phyloP scores from a whole-genome alignment of 208 protist species.

The Leishmania arabica region DNA sequence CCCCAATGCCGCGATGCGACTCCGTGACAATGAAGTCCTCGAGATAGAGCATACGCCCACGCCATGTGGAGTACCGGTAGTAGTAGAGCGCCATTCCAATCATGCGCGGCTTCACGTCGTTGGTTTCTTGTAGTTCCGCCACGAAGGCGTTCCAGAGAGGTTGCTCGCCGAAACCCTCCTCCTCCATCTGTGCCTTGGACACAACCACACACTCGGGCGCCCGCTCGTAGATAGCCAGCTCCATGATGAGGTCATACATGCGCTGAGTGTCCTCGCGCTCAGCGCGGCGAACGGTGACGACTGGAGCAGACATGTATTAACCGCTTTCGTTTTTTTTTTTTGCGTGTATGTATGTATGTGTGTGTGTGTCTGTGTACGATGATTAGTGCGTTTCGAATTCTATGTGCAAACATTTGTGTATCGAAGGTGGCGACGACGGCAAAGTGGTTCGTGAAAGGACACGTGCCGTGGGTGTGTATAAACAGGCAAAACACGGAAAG shows the following conservation, averaged over 20 bases:
- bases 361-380: neutral
- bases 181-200: slow-evolving; percentile 39
- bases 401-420: neutral
- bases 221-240: slow-evolving; percentile 50
- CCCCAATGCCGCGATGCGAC: slow-evolving; percentile 32
- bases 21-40: slow-evolving; percentile 59
- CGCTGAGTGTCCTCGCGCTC: slow-evolving; percentile 27
- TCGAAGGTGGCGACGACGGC: neutral
- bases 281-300: slow-evolving; percentile 36
- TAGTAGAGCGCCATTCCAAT: slow-evolving; percentile 60
- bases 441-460: neutral
- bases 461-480: neutral
- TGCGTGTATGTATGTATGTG: neutral
- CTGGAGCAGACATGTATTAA: slow-evolving; percentile 2
- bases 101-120: slow-evolving; percentile 16
- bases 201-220: slow-evolving; percentile 36
- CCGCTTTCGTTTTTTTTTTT: neutral
- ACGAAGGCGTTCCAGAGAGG: slow-evolving; percentile 49
- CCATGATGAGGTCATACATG: slow-evolving; percentile 46
- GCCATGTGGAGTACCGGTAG: slow-evolving; percentile 62
- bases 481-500: neutral
- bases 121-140: slow-evolving; percentile 32
- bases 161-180: slow-evolving; percentile 36
- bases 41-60: slow-evolving; percentile 53
- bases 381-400: neutral